Evolutionary conservation across 1,139 yeast species (phyloP).

Genomic region (Taiozyma sp.): DNA sequence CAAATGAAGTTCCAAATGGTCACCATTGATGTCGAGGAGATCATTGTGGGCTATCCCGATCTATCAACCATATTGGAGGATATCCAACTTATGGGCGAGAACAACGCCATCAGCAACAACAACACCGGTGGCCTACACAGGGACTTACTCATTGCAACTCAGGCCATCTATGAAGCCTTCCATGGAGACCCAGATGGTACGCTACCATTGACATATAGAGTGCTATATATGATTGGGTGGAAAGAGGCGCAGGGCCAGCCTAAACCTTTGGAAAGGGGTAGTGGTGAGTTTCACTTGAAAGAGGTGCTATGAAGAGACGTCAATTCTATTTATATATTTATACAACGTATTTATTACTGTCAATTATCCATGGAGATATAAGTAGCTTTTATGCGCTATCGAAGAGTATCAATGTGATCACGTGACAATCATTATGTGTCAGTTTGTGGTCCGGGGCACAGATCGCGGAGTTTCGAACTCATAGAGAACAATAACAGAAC

Average conservation of each 20-base stretch:
- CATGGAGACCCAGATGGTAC: constrained; percentile 55
- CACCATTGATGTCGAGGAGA: constrained; percentile 82
- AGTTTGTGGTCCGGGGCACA: neutral
- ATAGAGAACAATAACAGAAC: neutral
- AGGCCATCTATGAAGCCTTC: constrained; percentile 63
- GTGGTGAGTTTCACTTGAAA: constrained; percentile 62
- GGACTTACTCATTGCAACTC: constrained; percentile 68
- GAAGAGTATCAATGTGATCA: no score
- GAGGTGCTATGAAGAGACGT: constrained; percentile 38
- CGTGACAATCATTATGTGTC: neutral
- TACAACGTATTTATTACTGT: neutral
- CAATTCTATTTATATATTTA: neutral
- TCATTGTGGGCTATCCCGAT: constrained; percentile 79
- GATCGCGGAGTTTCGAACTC: neutral
- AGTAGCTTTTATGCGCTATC: no score
- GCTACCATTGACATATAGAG: constrained; percentile 56
- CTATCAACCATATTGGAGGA: constrained; percentile 63
- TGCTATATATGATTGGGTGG: constrained; percentile 88
- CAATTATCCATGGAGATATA: no score
- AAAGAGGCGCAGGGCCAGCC: constrained; percentile 67
- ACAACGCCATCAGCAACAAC: constrained; percentile 54
- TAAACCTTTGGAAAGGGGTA: constrained; percentile 66
- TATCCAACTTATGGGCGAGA: constrained; percentile 80
- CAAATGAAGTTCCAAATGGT: constrained; percentile 74
- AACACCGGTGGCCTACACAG: constrained; percentile 52